Evolutionary conservation across 352 stramenopile genomes (phyloP).

Genomic region (Pythium periplocum): DNA sequence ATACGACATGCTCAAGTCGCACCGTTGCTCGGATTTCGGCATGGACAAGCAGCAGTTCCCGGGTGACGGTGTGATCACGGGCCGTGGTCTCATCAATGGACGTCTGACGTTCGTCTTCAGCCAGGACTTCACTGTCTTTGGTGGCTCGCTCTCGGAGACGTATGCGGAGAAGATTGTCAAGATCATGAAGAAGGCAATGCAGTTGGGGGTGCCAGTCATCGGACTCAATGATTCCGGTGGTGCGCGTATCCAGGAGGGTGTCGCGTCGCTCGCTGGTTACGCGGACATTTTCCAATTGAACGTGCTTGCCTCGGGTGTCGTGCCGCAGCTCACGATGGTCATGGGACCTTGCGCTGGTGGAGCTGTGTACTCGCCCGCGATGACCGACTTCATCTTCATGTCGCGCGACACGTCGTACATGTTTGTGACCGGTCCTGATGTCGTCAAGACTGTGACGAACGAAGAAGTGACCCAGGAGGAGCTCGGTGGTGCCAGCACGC

Average conservation of each 20-base stretch:
- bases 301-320: constrained; percentile 90
- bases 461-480: constrained; percentile 95
- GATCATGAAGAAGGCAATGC: constrained; percentile 97
- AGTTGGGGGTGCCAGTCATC: constrained; percentile 95
- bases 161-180: constrained; percentile 99
- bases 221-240: constrained; percentile 98
- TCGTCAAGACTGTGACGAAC: constrained; percentile 98
- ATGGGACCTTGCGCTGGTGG: constrained; percentile 97
- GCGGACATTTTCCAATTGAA: constrained; percentile 99
- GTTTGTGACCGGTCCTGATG: constrained; percentile 98
- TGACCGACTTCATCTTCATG: constrained; percentile 99
- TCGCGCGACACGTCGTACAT: constrained; percentile 96
- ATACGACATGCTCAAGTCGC: constrained; percentile 95
- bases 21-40: constrained; percentile 97
- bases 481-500: constrained; percentile 92
- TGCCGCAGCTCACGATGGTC: constrained; percentile 97
- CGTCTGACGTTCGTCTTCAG: constrained; percentile 96
- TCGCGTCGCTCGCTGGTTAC: constrained; percentile 96
- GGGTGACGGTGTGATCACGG: constrained; percentile 95
- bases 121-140: constrained; percentile 98
- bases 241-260: constrained; percentile 97
- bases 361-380: constrained; percentile 94
- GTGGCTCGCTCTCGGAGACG: constrained; percentile 93
- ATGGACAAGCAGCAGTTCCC: constrained; percentile 91
- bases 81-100: constrained; percentile 93